These are phyloP conservation scores for Aphanomyces cochlioides DNA, from an alignment of 352 stramenopile genomes.

Conservation along the genomic window DNA sequence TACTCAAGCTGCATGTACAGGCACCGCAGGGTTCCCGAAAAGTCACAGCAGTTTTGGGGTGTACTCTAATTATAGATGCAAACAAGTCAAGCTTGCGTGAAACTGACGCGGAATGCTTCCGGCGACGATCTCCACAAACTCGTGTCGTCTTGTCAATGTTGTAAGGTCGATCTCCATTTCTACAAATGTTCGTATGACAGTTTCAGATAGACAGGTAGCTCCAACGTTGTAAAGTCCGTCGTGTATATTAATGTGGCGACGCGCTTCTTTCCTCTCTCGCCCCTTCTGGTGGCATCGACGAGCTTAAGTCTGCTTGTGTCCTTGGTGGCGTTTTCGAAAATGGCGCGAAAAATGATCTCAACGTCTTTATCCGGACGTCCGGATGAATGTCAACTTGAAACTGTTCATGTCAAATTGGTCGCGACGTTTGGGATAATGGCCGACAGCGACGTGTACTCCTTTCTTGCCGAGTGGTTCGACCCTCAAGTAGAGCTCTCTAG, in stretches of 20 bases:
- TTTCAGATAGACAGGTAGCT: too few species aligned
- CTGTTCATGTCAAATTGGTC: conserved; percentile 5
- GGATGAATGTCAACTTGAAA: background rate
- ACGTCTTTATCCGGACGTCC: background rate
- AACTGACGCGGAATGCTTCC: too few species aligned
- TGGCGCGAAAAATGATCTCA: background rate
- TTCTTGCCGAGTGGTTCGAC: conserved; percentile 78
- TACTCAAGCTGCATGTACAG: conserved; percentile 10
- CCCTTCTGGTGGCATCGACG: too few species aligned
- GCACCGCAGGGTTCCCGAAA: conserved; percentile 1
- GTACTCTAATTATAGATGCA: too few species aligned
- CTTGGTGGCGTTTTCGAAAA: background rate
- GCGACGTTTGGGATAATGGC: conserved; percentile 32
- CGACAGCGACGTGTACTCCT: conserved; percentile 62
- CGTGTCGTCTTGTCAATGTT: too few species aligned
- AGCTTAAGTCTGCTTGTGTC: background rate
- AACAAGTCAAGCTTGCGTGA: too few species aligned
- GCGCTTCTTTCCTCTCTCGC: too few species aligned
- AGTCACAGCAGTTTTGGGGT: background rate
- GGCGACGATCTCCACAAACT: too few species aligned
- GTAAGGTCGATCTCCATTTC: too few species aligned
- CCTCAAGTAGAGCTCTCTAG: conserved; percentile 65
- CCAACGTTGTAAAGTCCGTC: too few species aligned
- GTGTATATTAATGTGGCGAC: too few species aligned
- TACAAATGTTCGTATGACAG: too few species aligned